These are phyloP conservation scores for Fusarium sp. DNA, from an alignment of 2,329 filamentous ascomycete genomes.

Conservation along the genomic window DNA sequence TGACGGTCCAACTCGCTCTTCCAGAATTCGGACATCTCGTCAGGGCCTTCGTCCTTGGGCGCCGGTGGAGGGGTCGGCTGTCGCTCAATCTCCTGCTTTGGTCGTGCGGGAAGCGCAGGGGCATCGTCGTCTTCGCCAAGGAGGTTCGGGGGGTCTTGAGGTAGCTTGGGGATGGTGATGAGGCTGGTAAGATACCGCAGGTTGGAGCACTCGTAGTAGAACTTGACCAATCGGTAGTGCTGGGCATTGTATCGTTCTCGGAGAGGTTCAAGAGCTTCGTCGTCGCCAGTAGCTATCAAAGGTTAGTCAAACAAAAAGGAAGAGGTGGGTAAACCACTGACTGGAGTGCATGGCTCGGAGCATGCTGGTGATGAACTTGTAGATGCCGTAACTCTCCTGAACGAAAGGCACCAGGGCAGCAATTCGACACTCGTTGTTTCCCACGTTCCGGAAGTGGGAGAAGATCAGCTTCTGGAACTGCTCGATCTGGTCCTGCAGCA, in stretches of 20 bases:
- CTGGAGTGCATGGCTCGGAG: conserved; percentile 96
- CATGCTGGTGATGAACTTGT: conserved; percentile 99
- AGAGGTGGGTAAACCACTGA: conserved; percentile 55
- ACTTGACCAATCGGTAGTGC: conserved; percentile 95
- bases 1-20: conserved; percentile 90
- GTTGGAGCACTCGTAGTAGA: conserved; percentile 99
- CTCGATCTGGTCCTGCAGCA: conserved; percentile 96
- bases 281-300: conserved; percentile 83
- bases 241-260: conserved; percentile 92
- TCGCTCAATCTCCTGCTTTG: conserved; percentile 77
- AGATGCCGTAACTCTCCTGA: conserved; percentile 98
- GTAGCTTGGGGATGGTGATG: conserved; percentile 95
- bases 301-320: conserved; percentile 30
- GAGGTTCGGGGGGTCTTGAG: conserved; percentile 91
- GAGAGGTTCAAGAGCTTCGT: conserved; percentile 89
- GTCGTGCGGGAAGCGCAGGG: conserved; percentile 84
- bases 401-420: conserved; percentile 93
- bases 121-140: conserved; percentile 86
- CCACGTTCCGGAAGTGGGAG: conserved; percentile 90
- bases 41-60: conserved; percentile 81
- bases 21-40: conserved; percentile 98
- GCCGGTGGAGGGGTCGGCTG: conserved; percentile 75
- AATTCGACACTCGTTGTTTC: conserved; percentile 97
- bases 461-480: conserved; percentile 99
- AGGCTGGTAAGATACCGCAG: conserved; percentile 94